phyloP scores from a whole-genome alignment of 2,329 filamentous ascomycete species.

The Dryadomyces quercivorus region DNA sequence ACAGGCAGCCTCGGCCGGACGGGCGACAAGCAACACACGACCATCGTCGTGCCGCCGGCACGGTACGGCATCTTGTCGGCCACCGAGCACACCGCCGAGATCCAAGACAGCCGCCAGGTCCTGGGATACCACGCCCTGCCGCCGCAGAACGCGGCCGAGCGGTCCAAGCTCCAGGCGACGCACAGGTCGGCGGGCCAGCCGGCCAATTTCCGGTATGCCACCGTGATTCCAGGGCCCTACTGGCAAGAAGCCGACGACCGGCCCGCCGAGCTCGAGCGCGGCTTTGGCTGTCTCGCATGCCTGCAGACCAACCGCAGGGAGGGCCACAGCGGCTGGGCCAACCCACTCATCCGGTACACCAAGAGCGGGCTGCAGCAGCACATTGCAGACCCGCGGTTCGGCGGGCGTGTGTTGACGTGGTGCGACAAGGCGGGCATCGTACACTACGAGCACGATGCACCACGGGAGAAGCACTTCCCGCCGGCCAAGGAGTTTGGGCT shows the following conservation, averaged over 20 bases:
- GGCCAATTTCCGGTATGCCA: slow-evolving; percentile 10
- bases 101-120: slow-evolving; percentile 8
- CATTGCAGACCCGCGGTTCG: slow-evolving; percentile 7
- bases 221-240: slow-evolving; percentile 11
- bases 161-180: too few species aligned
- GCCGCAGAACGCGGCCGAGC: background rate
- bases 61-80: slow-evolving; percentile 11
- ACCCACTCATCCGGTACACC: slow-evolving; percentile 11
- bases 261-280: slow-evolving; percentile 3
- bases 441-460: slow-evolving; percentile 9
- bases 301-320: slow-evolving; percentile 6
- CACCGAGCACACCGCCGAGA: slow-evolving; percentile 7
- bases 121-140: background rate
- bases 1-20: background rate
- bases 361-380: slow-evolving; percentile 7
- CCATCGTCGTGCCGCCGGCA: slow-evolving; percentile 7
- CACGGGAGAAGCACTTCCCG: slow-evolving; percentile 6
- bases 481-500: slow-evolving; percentile 9
- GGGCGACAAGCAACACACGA: background rate
- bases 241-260: background rate
- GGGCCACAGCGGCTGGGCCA: slow-evolving; percentile 10
- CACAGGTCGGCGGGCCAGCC: background rate
- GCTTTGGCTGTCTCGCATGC: slow-evolving; percentile 10
- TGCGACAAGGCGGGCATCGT: slow-evolving; percentile 1
- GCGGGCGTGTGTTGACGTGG: slow-evolving; percentile 9